These are phyloP conservation scores for Prunus salicina DNA, from an alignment of 306 rosid species.

Conservation along the genomic window DNA sequence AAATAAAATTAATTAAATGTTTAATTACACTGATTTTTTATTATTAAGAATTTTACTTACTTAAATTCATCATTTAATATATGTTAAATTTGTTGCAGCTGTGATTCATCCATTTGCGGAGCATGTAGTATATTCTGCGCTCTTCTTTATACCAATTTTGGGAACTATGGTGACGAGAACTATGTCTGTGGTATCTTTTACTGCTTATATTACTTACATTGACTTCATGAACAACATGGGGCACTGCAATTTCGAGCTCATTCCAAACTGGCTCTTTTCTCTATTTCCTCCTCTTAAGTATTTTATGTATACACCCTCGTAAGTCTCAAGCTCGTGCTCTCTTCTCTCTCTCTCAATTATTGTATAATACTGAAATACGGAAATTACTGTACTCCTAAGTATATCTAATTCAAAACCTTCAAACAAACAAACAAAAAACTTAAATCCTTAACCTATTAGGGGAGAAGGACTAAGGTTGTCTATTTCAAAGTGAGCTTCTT, in stretches of 20 bases:
- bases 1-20: background rate
- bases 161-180: slow-evolving; percentile 4
- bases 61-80: background rate
- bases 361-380: no score
- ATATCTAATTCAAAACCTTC: no score
- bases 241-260: slow-evolving; percentile 44
- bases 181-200: background rate
- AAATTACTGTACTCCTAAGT: no score
- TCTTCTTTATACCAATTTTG: slow-evolving; percentile 31
- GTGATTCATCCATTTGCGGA: slow-evolving; percentile 54
- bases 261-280: slow-evolving; percentile 39
- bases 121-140: slow-evolving; percentile 30
- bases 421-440: no score
- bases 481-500: no score
- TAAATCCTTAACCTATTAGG: no score
- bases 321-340: slow-evolving; percentile 5
- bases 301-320: slow-evolving; percentile 40
- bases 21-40: background rate
- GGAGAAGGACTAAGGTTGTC: no score
- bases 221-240: slow-evolving; percentile 58
- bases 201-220: slow-evolving; percentile 14
- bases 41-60: no score
- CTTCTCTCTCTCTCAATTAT: background rate
- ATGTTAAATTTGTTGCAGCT: slow-evolving; percentile 25
- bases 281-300: slow-evolving; percentile 45